A percentile compares a stretch with the other conserved stretches of the same genome.
Evolutionary conservation across 108 stramenopile species (phyloP).

Genomic region (Skeletonema costatum): DNA sequence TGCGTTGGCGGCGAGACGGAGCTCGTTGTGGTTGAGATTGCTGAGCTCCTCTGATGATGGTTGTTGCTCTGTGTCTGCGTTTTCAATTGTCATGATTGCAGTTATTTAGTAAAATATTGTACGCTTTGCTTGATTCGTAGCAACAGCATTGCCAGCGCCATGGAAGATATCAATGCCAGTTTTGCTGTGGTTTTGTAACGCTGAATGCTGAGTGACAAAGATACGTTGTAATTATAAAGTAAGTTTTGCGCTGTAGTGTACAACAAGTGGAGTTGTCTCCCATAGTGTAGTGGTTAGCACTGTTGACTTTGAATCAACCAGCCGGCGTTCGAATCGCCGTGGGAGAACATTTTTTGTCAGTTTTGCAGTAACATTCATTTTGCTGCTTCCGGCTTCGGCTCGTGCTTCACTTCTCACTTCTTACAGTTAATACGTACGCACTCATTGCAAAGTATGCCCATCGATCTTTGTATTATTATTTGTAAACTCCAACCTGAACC

Average conservation of each 20-base stretch:
- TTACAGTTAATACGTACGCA: too few species aligned
- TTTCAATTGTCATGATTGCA: neutral
- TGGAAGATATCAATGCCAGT: neutral
- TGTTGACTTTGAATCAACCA: conserved; percentile 60
- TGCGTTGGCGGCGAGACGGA: conserved; percentile 48
- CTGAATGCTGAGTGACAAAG: neutral
- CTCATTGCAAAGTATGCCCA: too few species aligned
- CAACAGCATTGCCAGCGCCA: neutral
- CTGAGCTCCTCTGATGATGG: neutral
- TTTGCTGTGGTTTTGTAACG: neutral
- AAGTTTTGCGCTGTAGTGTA: neutral
- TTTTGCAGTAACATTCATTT: too few species aligned
- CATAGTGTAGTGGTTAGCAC: conserved; percentile 57
- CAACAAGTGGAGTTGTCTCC: conserved; percentile 13
- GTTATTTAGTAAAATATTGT: neutral
- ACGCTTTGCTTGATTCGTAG: neutral
- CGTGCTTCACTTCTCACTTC: too few species aligned
- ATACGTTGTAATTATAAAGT: neutral
- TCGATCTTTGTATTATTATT: too few species aligned
- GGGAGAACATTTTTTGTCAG: conserved; percentile 37
- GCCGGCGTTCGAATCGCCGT: conserved; percentile 44
- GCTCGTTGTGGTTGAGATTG: conserved; percentile 35
- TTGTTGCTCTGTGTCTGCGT: neutral
- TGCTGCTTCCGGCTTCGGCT: too few species aligned
- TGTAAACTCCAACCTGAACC: too few species aligned